Evolutionary conservation across 805 yeast species (phyloP).

Genomic region (Blastobotrys americana): DNA sequence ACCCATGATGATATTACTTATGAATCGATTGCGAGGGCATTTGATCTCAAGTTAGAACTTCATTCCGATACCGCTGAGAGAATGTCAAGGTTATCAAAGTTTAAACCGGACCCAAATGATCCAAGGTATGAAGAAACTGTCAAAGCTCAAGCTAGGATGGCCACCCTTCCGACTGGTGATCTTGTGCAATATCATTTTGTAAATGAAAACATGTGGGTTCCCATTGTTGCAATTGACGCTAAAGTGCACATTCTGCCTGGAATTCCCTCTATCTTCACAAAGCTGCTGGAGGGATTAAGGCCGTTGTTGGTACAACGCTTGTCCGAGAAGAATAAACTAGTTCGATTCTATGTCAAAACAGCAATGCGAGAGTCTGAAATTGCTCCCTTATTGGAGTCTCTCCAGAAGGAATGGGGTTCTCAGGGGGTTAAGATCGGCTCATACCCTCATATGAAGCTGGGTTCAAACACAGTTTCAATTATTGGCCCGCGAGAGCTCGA

Average conservation of each 20-base stretch:
- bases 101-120: slow-evolving; percentile 28
- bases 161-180: slow-evolving; percentile 54
- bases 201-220: slow-evolving; percentile 67
- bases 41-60: slow-evolving; percentile 40
- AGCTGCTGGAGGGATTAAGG: slow-evolving; percentile 41
- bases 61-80: slow-evolving; percentile 52
- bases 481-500: slow-evolving; percentile 46
- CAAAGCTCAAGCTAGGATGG: slow-evolving; percentile 69
- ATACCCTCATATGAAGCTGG: slow-evolving; percentile 68
- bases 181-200: slow-evolving; percentile 33
- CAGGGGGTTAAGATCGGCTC: slow-evolving; percentile 67
- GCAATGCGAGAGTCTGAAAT: slow-evolving; percentile 53
- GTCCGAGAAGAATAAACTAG: slow-evolving; percentile 30
- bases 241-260: slow-evolving; percentile 76
- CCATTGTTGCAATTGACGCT: slow-evolving; percentile 60
- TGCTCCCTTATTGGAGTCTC: slow-evolving; percentile 51
- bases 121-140: slow-evolving; percentile 44
- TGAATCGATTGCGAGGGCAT: slow-evolving; percentile 63
- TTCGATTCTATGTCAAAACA: slow-evolving; percentile 57
- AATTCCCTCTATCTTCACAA: slow-evolving; percentile 65
- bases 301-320: slow-evolving; percentile 35
- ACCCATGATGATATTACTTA: slow-evolving; percentile 90
- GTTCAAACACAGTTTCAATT: slow-evolving; percentile 64
- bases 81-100: slow-evolving; percentile 44
- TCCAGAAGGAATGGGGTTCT: slow-evolving; percentile 40